Base-by-base conservation (phyloP, 306 rosid species). In the Prunus armeniaca region DNA sequence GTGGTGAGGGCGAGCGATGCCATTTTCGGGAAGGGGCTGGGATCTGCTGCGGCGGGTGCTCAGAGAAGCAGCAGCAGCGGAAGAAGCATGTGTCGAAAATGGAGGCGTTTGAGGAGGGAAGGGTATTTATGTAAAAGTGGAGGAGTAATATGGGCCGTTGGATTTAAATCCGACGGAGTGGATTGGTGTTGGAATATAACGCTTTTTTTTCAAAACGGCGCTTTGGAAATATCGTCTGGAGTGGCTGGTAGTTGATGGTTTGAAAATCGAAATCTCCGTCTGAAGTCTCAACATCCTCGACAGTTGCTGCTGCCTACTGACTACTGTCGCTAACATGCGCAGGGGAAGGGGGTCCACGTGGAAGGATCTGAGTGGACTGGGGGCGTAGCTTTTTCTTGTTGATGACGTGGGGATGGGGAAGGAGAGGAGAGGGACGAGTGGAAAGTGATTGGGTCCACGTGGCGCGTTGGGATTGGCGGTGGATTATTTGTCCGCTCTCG, bases 1-100 rank as follows among this genome's bases (percentile, higher is more conserved):
- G 96, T 43, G 76, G 91, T 77, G 70, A 95, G 91, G 28, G 91
- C 91, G 20, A 88, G 58, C 34, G 96, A 88, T 55, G 96, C 98
- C 98, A 95, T 95, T 7, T 38, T 38, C 43, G 43, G 73, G 57
- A 27, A 18, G 46, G 28, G 51, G 11, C 62, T 20, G 62, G 66
- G 56, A 72, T 69, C 69, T 34, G 78, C 65, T 69, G 86, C 68
- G 69, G 30, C 61, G 64, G 57, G 78, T 43, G 68, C 69, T 75
- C 72, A 69, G 62, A 11, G 74, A 46, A 11, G 71, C 64, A 75
- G 83, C 71, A 10, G 71, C 57, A 11, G 22, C 34, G 22, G 45
- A 2, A 24, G 43, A 3, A 27, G 51, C 67, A 1, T 13, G 65
- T 38, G 76, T 13, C 13, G 19, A 19, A 61, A 28, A 62, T 62